Evolutionary conservation across 495 filamentous ascomycete genomes (phyloP), one percentile per base, ranked within the genome.

Genomic region (Penicillium ucsense): DNA sequence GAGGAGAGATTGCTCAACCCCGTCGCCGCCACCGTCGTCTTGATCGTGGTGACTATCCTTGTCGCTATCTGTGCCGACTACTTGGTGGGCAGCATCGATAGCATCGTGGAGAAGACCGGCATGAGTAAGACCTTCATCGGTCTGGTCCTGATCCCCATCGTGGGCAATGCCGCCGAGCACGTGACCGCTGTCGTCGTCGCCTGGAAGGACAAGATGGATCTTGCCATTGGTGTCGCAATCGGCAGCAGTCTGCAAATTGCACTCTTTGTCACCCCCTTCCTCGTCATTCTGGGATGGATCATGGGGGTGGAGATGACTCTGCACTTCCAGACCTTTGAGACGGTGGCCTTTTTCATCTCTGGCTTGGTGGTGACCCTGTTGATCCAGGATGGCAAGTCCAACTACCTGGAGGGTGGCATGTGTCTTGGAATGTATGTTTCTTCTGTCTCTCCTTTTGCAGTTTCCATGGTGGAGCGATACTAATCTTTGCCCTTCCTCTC

Each of bases 91-190:
- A 90, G 86, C 62, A 96, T 98, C 65, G 92, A 96, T 56, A 76
- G 76, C 41, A 82, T 98, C 35, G 92, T 95, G 30, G 68, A 85
- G 50, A 83, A 78, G 48, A 84, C 85, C 7, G 81, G 84, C 54
- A 90, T 98, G 73, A 89, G 83, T 72, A 94, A 92, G 63, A 95
- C 86, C 3, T 98, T 98, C 64, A 92, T 97, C 61, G 92, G 92
- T 72, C 76, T 98, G 45, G 84, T 98, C 50, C 75, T 98, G 34
- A 85, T 98, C 38, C 92, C 92, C 29, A 96, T 98, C 60, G 92
- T 98, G 33, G 92, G 92, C 49, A 98, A 98, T 58, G 92, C 92
- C 2, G 92, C 92, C 6, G 92, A 98, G 67, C 92, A 98, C 63
- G 90, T 94, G 35, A 96, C 92, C 6, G 92, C 92, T 8, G 83